Evolutionary conservation across 2,329 filamentous ascomycete species (phyloP), one percentile per base, ranked within the genome.

Genomic region (Scolecobasidium constrictum): DNA sequence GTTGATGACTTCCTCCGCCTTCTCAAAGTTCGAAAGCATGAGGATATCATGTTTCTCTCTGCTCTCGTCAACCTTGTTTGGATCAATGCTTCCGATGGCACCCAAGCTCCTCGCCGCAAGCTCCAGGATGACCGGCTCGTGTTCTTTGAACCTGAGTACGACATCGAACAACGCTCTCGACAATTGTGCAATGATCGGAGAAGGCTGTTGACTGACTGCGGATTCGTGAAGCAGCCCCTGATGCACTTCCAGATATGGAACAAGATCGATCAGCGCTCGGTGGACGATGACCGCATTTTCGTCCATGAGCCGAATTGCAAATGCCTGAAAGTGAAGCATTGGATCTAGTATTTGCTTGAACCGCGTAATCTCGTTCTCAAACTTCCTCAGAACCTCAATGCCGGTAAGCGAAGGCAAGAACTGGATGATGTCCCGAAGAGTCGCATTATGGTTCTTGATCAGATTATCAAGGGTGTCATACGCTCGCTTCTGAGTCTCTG

Each of bases 51-150:
- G 79, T 51, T 86, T 82, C 52, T 85, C 81, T 45, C 84, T 76
- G 9, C 83, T 73, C 1, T 78, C 77, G 54, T 98, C 92, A 2
- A 95, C 77, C 46, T 85, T 78, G 54, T 94, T 94, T 1, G 90
- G 82, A 59, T 98, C 93, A 17, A 98, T 66, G 50, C 88, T 94
- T 5, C 93, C 92, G 42, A 98, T 78, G 16, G 93, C 71, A 0
- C 93, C 93, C 31, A 98, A 71, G 49, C 86, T 92, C 54, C 83
- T 78, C 12, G 86, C 83, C 48, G 85, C 86, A 3, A 93, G 68
- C 15, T 76, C 69, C 40, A 80, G 72, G 43, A 96, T 83, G 11
- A 78, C 75, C 5, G 69, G 59, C 34, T 83, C 74, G 11, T 72
- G 69, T 40, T 77, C 74, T 49, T 81, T 84, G 60, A 92, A 92